phyloP scores from a whole-genome alignment of 2,329 filamentous ascomycete genomes.

The Fusarium sp. region DNA sequence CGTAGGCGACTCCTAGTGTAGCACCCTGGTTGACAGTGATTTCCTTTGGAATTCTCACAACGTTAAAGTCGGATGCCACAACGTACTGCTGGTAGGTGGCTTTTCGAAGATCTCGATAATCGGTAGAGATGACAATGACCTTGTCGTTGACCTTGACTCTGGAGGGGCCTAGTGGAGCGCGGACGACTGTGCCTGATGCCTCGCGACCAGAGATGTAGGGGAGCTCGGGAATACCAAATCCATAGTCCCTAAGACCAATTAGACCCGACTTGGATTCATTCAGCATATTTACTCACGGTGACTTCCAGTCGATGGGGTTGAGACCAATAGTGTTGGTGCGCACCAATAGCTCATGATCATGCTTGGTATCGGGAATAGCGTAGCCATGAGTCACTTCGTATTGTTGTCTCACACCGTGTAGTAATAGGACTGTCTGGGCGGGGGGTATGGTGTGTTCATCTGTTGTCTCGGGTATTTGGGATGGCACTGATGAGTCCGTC shows the following conservation, averaged over 20 bases:
- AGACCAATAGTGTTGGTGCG: constrained; percentile 74
- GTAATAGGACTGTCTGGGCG: constrained; percentile 61
- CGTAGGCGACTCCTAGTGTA: constrained; percentile 77
- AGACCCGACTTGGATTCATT: neutral
- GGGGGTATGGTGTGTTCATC: constrained; percentile 20
- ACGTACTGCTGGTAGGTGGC: constrained; percentile 79
- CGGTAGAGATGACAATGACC: constrained; percentile 76
- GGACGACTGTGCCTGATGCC: constrained; percentile 73
- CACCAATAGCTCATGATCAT: constrained; percentile 68
- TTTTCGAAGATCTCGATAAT: constrained; percentile 79
- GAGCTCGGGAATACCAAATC: constrained; percentile 75
- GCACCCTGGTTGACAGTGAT: constrained; percentile 68
- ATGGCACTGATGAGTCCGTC: neutral
- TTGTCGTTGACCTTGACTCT: constrained; percentile 69
- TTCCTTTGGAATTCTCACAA: constrained; percentile 68
- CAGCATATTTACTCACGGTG: constrained; percentile 65
- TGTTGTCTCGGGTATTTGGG: constrained; percentile 16
- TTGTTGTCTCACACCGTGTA: constrained; percentile 62
- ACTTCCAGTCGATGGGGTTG: constrained; percentile 83
- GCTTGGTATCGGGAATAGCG: constrained; percentile 54
- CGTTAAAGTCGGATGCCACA: constrained; percentile 73
- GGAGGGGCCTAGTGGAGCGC: constrained; percentile 50
- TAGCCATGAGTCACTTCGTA: constrained; percentile 61
- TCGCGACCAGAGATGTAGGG: constrained; percentile 79
- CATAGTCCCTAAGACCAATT: constrained; percentile 68